These are phyloP conservation scores for Diplodia mutila DNA, from an alignment of 2,329 filamentous ascomycete species.

Conservation along the genomic window DNA sequence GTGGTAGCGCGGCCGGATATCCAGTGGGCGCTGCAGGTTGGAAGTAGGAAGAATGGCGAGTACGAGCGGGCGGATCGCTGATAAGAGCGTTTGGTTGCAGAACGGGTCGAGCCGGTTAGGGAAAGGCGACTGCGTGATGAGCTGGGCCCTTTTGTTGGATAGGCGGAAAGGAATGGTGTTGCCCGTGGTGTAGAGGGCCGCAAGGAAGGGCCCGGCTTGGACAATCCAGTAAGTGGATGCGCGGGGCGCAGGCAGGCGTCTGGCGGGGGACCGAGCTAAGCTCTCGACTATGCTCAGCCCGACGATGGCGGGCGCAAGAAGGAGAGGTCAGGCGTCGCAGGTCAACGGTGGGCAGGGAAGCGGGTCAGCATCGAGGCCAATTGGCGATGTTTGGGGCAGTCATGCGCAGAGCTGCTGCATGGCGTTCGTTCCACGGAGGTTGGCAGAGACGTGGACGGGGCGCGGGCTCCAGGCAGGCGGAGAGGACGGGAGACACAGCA, in stretches of 20 bases:
- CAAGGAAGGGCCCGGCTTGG: conserved; percentile 4
- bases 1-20: neutral
- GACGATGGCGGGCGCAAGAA: neutral
- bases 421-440: conserved; percentile 21
- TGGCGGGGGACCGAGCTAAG: conserved; percentile 3
- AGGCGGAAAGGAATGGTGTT: conserved; percentile 7
- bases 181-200: neutral
- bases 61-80: neutral
- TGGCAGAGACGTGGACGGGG: conserved; percentile 20
- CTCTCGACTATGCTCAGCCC: conserved; percentile 16
- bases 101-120: conserved; percentile 8
- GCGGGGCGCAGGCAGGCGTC: neutral
- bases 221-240: neutral
- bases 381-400: conserved; percentile 14
- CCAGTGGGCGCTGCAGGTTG: neutral
- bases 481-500: conserved; percentile 13
- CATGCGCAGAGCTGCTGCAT: conserved; percentile 23
- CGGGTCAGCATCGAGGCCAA: conserved; percentile 23
- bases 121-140: neutral
- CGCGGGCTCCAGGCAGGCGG: conserved; percentile 7
- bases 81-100: conserved; percentile 7
- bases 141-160: neutral
- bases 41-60: neutral
- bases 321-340: conserved; percentile 8
- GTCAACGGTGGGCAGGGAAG: conserved; percentile 6